Evolutionary conservation across 2,329 filamentous ascomycete species (phyloP).

Genomic region (Grosmannia serpens): DNA sequence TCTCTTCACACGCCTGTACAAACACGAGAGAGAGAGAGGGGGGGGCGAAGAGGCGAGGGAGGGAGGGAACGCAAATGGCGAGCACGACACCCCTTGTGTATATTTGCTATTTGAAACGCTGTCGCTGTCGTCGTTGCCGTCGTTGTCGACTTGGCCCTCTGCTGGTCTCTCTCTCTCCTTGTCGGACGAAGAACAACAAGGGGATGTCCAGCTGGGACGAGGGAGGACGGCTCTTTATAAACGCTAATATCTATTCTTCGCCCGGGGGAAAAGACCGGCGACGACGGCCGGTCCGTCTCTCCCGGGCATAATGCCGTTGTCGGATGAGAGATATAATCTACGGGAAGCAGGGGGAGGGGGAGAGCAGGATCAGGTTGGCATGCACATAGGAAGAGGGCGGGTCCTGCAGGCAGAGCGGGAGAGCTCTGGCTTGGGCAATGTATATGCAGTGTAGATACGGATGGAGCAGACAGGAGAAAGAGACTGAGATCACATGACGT

Average conservation of each 20-base stretch:
- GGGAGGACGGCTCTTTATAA: not conserved
- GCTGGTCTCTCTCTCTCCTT: not conserved
- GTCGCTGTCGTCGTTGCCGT: not conserved
- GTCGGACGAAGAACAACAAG: not conserved
- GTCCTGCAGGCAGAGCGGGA: not conserved
- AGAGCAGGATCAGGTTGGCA: not conserved
- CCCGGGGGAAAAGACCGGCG: not conserved
- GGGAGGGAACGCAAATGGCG: not conserved
- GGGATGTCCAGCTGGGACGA: not conserved
- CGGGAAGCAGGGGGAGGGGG: not conserved
- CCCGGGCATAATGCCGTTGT: not conserved
- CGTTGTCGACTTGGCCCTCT: not conserved
- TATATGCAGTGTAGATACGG: not conserved
- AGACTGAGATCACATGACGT: not conserved
- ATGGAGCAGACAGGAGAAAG: not conserved
- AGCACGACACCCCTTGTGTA: not conserved
- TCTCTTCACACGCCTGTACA: too few species aligned
- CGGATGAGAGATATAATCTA: not conserved
- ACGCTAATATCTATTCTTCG: not conserved
- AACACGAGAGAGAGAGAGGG: not conserved
- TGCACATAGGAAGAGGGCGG: not conserved
- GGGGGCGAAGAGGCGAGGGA: not conserved
- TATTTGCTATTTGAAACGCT: not conserved
- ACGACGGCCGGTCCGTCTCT: not conserved
- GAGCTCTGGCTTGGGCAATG: not conserved